Base-by-base conservation (phyloP, 1,284 basidiomycete species). In the Microbotryomycetes sp. region DNA sequence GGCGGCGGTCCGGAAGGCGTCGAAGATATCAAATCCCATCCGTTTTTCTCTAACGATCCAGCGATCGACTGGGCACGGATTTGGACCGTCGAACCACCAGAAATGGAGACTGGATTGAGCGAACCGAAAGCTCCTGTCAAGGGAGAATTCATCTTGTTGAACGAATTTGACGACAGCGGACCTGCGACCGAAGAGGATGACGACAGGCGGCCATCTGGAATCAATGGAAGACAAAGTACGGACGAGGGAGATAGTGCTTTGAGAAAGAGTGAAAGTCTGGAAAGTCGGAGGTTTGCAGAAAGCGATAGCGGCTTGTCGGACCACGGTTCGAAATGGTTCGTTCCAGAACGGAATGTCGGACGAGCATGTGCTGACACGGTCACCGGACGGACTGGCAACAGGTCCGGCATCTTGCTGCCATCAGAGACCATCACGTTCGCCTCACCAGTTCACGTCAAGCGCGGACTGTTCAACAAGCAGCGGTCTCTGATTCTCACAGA, bases 41-140 rank as follows among this genome's bases (percentile, higher is more conserved):
- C 84, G 0, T 94, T 93, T 77, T 90, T 94, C 55, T 61, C 54
- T 3, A n/a, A 41, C 45, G 29, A 59, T n/a, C 54, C 60, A 2
- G 41, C 64, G 5, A 81, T 90, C 56, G 79, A 83, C 61, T 96
- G 88, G 85, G 74, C 78, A 5, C 82, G 79, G 0, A 78, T 96
- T 3, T 96, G 91, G 91, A 83, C 81, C 1, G 61, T 70, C 18
- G 70, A 73, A 4, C 75, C 76, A 6, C 78, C 78, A 1, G 48
- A 63, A 4, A 75, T 79, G 48, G 62, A 69, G 16, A 78, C 79
- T 0, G 79, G 79, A 2, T 46, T 73, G 7, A 53, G 60, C 9
- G 57, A 59, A 23, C 70, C 71, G 1, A 45, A 51, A 4, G 55
- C 59, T 16, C 56, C 53, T 21, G 23, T 52, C n/a, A 21, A 24